phyloP scores from a whole-genome alignment of 73 alveolate species.

The Effrenium voratum region DNA sequence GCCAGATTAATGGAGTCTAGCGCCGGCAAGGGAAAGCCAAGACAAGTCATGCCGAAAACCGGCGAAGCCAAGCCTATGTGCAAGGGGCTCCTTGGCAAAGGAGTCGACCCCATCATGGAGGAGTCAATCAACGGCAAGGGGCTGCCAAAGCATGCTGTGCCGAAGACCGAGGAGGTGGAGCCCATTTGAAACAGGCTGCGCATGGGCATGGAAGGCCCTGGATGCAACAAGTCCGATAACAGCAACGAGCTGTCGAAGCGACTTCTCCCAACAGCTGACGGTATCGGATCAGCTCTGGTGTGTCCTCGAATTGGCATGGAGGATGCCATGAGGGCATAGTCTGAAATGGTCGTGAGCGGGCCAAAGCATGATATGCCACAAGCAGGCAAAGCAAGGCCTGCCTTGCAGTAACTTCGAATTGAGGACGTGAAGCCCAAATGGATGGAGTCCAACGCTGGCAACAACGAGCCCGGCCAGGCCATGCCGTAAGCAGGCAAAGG shows the following conservation, averaged over 20 bases:
- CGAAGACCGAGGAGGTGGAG: slow-evolving; percentile 31
- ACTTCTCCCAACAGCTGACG: slow-evolving; percentile 34
- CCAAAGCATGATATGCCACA: slow-evolving; percentile 68
- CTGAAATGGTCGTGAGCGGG: background rate
- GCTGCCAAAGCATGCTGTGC: slow-evolving; percentile 47
- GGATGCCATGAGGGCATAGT: slow-evolving; percentile 44
- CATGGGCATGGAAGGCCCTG: slow-evolving; percentile 60
- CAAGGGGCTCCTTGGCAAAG: slow-evolving; percentile 29
- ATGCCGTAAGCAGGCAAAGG: slow-evolving; percentile 59
- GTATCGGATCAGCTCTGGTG: background rate
- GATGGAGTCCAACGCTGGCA: slow-evolving; percentile 27
- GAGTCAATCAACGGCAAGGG: slow-evolving; percentile 11
- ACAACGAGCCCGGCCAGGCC: slow-evolving; percentile 35
- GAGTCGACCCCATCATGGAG: slow-evolving; percentile 59
- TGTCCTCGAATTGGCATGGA: slow-evolving; percentile 41
- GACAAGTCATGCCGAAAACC: slow-evolving; percentile 80
- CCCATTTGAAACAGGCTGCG: slow-evolving; percentile 33
- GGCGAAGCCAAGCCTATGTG: background rate
- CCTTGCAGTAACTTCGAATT: slow-evolving; percentile 58
- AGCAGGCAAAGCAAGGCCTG: background rate
- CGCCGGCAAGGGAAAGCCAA: slow-evolving; percentile 16
- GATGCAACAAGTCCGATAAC: slow-evolving; percentile 58
- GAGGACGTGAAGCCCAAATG: slow-evolving; percentile 41
- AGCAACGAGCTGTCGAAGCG: slow-evolving; percentile 28
- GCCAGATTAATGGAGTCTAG: slow-evolving; percentile 18